phyloP scores from a whole-genome alignment of 2,329 filamentous ascomycete genomes.

The Verticillium isaacii region DNA sequence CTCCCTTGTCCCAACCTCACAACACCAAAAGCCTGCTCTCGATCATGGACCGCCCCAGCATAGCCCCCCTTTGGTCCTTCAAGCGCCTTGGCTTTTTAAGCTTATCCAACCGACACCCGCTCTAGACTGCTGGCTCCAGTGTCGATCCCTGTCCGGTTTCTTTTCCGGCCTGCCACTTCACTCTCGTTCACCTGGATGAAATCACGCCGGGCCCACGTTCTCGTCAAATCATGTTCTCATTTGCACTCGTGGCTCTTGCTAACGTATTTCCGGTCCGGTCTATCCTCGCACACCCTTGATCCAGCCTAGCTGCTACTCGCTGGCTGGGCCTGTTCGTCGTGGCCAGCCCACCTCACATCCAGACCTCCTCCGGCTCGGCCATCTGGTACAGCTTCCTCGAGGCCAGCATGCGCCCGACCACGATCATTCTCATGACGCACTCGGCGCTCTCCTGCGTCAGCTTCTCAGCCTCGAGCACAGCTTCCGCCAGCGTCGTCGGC shows the following conservation, averaged over 20 bases:
- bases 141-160: background rate
- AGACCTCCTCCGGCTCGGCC: background rate
- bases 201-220: background rate
- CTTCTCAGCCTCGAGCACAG: slow-evolving; percentile 22
- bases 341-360: background rate
- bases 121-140: background rate
- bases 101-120: background rate
- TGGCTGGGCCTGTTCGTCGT: background rate
- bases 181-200: background rate
- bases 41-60: background rate
- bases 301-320: background rate
- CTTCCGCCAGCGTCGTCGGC: slow-evolving; percentile 24
- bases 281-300: background rate
- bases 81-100: slow-evolving; percentile 1
- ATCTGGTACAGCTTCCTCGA: slow-evolving; percentile 5
- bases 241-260: background rate
- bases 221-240: background rate
- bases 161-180: background rate
- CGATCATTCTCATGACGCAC: slow-evolving; percentile 26
- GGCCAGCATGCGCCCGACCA: slow-evolving; percentile 22
- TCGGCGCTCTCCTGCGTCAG: slow-evolving; percentile 26
- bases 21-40: background rate
- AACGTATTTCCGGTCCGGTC: background rate
- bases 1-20: background rate
- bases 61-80: background rate